phyloP scores from a whole-genome alignment of 176 grass and related monocot genomes.

The Lolium rigidum region DNA sequence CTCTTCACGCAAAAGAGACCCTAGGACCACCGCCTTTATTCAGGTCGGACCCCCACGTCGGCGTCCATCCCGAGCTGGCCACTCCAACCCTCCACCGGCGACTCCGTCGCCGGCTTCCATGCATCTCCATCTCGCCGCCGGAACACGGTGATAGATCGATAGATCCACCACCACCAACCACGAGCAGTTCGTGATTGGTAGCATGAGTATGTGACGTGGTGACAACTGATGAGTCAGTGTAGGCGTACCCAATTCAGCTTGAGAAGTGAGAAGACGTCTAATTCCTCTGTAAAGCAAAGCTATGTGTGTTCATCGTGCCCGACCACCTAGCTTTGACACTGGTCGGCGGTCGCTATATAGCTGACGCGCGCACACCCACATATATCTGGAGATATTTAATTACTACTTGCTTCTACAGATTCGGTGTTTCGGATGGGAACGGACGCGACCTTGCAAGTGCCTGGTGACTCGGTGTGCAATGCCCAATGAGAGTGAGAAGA shows the following conservation, averaged over 20 bases:
- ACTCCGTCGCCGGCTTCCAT: no score
- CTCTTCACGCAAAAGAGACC: no score
- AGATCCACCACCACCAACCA: no score
- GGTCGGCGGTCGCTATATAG: not conserved
- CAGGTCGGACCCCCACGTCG: no score
- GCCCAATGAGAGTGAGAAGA: not conserved
- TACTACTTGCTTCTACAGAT: slow-evolving; percentile 18
- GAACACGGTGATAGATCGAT: no score
- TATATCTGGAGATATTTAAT: not conserved
- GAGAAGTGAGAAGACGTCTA: not conserved
- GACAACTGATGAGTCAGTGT: not conserved
- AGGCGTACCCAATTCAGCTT: not conserved
- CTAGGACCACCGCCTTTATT: no score
- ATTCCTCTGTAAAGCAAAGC: not conserved
- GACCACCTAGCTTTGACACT: slow-evolving; percentile 21
- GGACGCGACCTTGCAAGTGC: slow-evolving; percentile 41
- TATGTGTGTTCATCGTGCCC: not conserved
- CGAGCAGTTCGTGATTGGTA: not conserved
- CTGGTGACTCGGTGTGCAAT: slow-evolving; percentile 25
- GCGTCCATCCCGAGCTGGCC: no score
- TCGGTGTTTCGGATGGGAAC: slow-evolving; percentile 43
- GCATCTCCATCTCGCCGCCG: no score
- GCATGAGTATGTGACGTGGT: not conserved
- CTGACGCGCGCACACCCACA: not conserved
- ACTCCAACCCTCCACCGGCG: no score